These are phyloP conservation scores for Ceratobasidium sp. DNA, from an alignment of 1,284 basidiomycete species.

Conservation along the genomic window DNA sequence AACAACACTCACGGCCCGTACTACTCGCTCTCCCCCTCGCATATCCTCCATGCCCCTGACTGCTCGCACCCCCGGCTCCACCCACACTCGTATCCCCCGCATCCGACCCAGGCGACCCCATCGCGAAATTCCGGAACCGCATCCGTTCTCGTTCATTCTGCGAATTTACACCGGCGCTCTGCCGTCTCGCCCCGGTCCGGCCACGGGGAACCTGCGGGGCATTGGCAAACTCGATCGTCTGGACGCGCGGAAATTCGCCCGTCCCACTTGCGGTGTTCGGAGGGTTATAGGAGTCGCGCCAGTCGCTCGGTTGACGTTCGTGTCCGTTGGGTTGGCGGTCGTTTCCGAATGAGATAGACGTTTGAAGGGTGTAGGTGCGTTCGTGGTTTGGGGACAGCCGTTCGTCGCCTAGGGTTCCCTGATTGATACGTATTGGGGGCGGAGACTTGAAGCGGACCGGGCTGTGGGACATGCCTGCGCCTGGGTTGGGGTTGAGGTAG, in stretches of 20 bases:
- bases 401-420: constrained; percentile 13
- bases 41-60: constrained; percentile 18
- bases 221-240: constrained; percentile 69
- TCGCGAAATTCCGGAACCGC: constrained; percentile 47
- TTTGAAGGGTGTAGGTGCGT: neutral
- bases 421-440: constrained; percentile 28
- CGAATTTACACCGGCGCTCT: constrained; percentile 55
- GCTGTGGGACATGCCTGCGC: constrained; percentile 28
- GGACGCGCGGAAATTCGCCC: constrained; percentile 63
- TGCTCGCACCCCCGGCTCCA: constrained; percentile 24
- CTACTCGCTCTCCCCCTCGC: constrained; percentile 8
- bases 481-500: constrained; percentile 22
- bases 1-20: constrained; percentile 25
- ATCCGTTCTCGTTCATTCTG: constrained; percentile 54
- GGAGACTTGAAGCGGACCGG: constrained; percentile 42
- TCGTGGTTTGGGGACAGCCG: constrained; percentile 47
- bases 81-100: constrained; percentile 32
- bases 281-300: neutral
- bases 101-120: constrained; percentile 35
- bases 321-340: no score
- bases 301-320: constrained; percentile 25
- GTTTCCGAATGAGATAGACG: neutral
- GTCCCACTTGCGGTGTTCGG: constrained; percentile 23
- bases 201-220: constrained; percentile 51
- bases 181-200: constrained; percentile 47